These are phyloP conservation scores for Collybia mongolica DNA, from an alignment of 768 basidiomycete genomes.

Conservation along the genomic window DNA sequence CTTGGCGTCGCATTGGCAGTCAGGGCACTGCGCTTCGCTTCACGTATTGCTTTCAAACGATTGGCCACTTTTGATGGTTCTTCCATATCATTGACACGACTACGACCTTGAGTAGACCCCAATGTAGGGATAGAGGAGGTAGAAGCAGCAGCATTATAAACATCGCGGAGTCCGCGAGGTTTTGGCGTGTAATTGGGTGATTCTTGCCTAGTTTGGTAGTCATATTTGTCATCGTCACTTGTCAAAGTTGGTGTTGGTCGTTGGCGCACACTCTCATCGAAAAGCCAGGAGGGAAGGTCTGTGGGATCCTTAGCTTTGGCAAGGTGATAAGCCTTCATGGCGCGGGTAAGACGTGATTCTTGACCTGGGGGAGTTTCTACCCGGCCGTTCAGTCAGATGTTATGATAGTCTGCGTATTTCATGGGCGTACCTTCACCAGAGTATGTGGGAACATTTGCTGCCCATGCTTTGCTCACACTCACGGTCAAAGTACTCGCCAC, in stretches of 20 bases:
- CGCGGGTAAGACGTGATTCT: slow-evolving; percentile 60
- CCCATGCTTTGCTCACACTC: slow-evolving; percentile 59
- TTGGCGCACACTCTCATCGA: slow-evolving; percentile 54
- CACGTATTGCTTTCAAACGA: slow-evolving; percentile 49
- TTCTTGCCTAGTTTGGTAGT: background rate
- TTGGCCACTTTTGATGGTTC: slow-evolving; percentile 38
- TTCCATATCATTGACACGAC: slow-evolving; percentile 12
- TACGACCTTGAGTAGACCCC: slow-evolving; percentile 3
- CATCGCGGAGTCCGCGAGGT: slow-evolving; percentile 31
- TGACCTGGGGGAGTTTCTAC: slow-evolving; percentile 50
- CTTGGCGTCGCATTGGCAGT: background rate
- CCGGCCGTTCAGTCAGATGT: background rate
- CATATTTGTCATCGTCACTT: background rate
- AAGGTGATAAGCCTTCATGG: slow-evolving; percentile 68
- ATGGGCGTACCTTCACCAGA: slow-evolving; percentile 42
- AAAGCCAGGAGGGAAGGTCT: slow-evolving; percentile 68
- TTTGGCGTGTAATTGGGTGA: slow-evolving; percentile 5
- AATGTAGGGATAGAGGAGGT: slow-evolving; percentile 13
- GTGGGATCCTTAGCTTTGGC: slow-evolving; percentile 53
- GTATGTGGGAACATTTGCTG: slow-evolving; percentile 35
- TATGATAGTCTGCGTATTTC: slow-evolving; percentile 1
- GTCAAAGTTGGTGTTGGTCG: slow-evolving; percentile 6
- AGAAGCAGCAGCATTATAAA: slow-evolving; percentile 30
- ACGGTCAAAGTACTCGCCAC: slow-evolving; percentile 53
- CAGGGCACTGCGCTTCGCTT: slow-evolving; percentile 39